phyloP scores from a whole-genome alignment of 1,139 yeast species.

The Debaryomycetaceae sp. region DNA sequence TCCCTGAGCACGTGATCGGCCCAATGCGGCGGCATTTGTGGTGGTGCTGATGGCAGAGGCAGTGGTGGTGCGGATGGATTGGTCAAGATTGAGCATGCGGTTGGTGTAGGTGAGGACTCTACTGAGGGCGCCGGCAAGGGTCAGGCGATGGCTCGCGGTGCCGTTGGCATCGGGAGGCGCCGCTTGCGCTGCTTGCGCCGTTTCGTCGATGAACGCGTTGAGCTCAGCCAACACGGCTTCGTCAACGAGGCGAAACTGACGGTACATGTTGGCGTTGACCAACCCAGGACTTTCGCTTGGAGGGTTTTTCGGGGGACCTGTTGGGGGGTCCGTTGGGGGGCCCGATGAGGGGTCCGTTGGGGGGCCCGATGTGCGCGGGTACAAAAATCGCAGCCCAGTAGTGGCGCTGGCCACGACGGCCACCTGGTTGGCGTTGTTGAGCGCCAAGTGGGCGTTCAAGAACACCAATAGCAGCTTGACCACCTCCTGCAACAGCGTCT shows the following conservation, averaged over 20 bases:
- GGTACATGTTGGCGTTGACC: conserved; percentile 55
- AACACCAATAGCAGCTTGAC: conserved; percentile 62
- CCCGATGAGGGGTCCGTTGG: conserved; percentile 13
- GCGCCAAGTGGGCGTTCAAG: conserved; percentile 80
- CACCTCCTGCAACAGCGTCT: conserved; percentile 48
- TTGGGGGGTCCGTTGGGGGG: conserved; percentile 6
- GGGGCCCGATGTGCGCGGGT: conserved; percentile 61
- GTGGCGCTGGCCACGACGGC: conserved; percentile 80
- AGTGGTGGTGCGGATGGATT: conserved; percentile 42
- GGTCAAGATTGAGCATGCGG: conserved; percentile 54
- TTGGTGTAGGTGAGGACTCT: conserved; percentile 77
- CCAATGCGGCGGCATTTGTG: conserved; percentile 20
- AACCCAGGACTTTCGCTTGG: conserved; percentile 19
- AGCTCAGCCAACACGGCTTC: conserved; percentile 68
- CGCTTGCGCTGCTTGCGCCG: conserved; percentile 15
- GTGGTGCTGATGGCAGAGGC: conserved; percentile 44
- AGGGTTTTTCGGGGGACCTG: conserved; percentile 7
- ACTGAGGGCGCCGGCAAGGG: conserved; percentile 76
- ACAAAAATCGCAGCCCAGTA: conserved; percentile 63
- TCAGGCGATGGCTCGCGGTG: conserved; percentile 23
- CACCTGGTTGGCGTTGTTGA: conserved; percentile 80
- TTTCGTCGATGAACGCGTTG: conserved; percentile 39
- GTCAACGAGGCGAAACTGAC: conserved; percentile 81
- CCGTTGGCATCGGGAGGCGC: conserved; percentile 13
- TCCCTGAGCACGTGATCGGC: too few relatives aligned